Evolutionary conservation across 2,329 filamentous ascomycete species (phyloP).

Genomic region (Neoscytalidium dimidiatum): DNA sequence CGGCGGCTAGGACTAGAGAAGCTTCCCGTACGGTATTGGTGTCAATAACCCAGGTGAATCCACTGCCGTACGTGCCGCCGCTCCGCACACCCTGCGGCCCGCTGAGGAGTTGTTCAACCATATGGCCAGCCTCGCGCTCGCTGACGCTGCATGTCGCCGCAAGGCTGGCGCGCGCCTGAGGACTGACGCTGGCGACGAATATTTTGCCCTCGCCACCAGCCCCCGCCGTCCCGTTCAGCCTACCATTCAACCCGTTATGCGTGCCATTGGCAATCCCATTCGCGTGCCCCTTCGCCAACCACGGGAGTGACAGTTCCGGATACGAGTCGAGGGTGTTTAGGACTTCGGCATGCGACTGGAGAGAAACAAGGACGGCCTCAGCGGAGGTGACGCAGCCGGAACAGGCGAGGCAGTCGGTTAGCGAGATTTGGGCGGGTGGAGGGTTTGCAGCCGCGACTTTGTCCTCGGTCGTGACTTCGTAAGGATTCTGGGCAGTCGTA

Average conservation of each 20-base stretch:
- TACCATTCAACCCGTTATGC: slow-evolving; percentile 22
- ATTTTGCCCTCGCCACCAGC: slow-evolving; percentile 60
- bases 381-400: slow-evolving; percentile 97
- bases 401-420: slow-evolving; percentile 96
- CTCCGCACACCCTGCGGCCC: slow-evolving; percentile 68
- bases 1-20: slow-evolving; percentile 66
- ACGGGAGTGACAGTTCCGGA: slow-evolving; percentile 43
- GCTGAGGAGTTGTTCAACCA: slow-evolving; percentile 79
- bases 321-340: slow-evolving; percentile 74
- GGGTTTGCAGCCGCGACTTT: slow-evolving; percentile 59
- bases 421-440: slow-evolving; percentile 84
- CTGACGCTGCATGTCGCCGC: slow-evolving; percentile 79
- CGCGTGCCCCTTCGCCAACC: slow-evolving; percentile 28
- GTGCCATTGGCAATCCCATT: slow-evolving; percentile 26
- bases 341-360: slow-evolving; percentile 93
- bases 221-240: slow-evolving; percentile 18
- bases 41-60: slow-evolving; percentile 87
- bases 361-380: slow-evolving; percentile 91
- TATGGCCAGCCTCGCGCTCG: slow-evolving; percentile 72
- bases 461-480: slow-evolving; percentile 94
- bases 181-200: slow-evolving; percentile 90
- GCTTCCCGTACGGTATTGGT: slow-evolving; percentile 82
- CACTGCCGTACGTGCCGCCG: slow-evolving; percentile 72
- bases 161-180: slow-evolving; percentile 85
- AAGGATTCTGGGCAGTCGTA: slow-evolving; percentile 51